A percentile compares a stretch with the other conserved stretches of the same genome.
Evolutionary conservation across 2,329 filamentous ascomycete genomes (phyloP).

Genomic region (Keithomyces neogunnii): DNA sequence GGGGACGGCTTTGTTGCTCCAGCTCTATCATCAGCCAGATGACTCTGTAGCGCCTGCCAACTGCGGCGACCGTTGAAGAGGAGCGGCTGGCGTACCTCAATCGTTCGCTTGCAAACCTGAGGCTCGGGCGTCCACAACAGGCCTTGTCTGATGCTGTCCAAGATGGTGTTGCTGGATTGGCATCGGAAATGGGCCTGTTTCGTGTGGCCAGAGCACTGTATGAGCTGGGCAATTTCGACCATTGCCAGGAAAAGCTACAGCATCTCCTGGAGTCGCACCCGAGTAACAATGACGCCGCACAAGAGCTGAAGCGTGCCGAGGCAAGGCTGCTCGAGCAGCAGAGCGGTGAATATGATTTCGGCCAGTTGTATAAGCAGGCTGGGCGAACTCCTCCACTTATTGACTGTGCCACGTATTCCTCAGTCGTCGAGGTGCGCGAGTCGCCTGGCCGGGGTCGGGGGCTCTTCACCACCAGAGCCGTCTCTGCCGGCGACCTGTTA

Average conservation of each 20-base stretch:
- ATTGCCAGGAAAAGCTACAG: constrained; percentile 26
- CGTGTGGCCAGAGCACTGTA: constrained; percentile 38
- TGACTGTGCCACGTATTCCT: constrained; percentile 38
- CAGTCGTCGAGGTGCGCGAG: constrained; percentile 29
- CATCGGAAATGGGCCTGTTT: constrained; percentile 34
- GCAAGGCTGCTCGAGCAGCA: constrained; percentile 28
- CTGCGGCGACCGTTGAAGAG: constrained; percentile 25
- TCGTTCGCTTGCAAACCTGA: constrained; percentile 25
- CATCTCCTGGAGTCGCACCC: constrained; percentile 24
- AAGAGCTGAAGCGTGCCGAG: constrained; percentile 20
- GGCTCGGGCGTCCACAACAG: constrained; percentile 17
- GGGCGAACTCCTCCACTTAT: constrained; percentile 14
- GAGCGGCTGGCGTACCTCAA: constrained; percentile 24
- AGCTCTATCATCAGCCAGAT: constrained; percentile 33
- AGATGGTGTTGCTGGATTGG: constrained; percentile 6
- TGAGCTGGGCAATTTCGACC: constrained; percentile 26
- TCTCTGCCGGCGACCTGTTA: constrained; percentile 41
- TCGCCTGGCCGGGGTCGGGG: constrained; percentile 36
- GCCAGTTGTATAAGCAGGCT: background rate
- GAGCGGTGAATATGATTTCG: constrained; percentile 30
- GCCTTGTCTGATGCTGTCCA: constrained; percentile 21
- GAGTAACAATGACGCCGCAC: constrained; percentile 20
- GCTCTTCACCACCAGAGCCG: constrained; percentile 38
- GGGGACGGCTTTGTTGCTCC: constrained; percentile 24
- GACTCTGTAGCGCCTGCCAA: constrained; percentile 21